These are phyloP conservation scores for Benincasa hispida DNA, from an alignment of 306 rosid genomes.

Conservation along the genomic window DNA sequence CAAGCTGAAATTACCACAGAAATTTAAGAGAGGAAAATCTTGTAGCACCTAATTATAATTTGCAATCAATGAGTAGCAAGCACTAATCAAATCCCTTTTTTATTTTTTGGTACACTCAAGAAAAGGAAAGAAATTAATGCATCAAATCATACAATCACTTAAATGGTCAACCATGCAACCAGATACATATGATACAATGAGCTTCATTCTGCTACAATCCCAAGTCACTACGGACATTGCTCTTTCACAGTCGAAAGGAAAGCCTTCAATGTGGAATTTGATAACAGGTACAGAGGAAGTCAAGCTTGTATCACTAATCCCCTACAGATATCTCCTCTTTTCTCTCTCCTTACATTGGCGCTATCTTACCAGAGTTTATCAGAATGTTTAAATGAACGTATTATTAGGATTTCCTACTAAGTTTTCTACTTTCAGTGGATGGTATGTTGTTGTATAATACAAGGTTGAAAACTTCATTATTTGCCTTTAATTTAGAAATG, in stretches of 20 bases:
- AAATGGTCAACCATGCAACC: not conserved
- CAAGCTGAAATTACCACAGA: constrained; percentile 46
- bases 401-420: not conserved
- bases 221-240: not conserved
- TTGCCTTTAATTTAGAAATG: too few relatives aligned
- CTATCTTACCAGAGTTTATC: not conserved
- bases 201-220: not conserved
- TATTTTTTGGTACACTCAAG: too few relatives aligned
- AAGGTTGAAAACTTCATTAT: too few relatives aligned
- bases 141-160: not conserved
- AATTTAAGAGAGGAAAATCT: not conserved
- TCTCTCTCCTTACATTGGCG: not conserved
- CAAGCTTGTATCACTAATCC: not conserved
- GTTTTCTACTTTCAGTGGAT: not conserved
- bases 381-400: not conserved
- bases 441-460: not conserved
- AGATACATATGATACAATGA: not conserved
- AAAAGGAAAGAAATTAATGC: not conserved
- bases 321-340: not conserved
- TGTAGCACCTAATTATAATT: not conserved
- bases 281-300: not conserved
- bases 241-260: not conserved
- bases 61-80: not conserved
- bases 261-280: not conserved
- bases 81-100: not conserved